phyloP scores from a whole-genome alignment of 352 stramenopile species.

The Phytophthora kernoviae region DNA sequence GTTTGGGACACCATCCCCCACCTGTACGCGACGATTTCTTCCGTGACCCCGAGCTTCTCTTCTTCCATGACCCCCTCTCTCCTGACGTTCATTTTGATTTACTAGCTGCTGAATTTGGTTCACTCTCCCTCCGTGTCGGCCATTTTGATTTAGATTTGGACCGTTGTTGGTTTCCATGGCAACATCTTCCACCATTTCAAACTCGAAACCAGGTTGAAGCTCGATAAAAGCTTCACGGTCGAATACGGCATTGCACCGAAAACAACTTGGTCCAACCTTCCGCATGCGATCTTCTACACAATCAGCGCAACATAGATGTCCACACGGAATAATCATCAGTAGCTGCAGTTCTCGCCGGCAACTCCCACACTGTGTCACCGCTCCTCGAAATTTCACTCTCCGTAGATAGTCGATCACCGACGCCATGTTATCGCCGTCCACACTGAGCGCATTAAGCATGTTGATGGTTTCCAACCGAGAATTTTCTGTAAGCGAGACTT shows the following conservation, averaged over 20 bases:
- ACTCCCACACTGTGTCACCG: slow-evolving; percentile 71
- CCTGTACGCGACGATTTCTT: slow-evolving; percentile 23
- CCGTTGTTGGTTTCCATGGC: slow-evolving; percentile 19
- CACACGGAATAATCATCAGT: slow-evolving; percentile 93
- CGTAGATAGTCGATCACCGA: slow-evolving; percentile 59
- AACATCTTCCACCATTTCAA: slow-evolving; percentile 42
- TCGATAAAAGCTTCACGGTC: slow-evolving; percentile 91
- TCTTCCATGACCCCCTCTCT: slow-evolving; percentile 8
- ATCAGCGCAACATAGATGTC: slow-evolving; percentile 92
- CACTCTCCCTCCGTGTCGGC: slow-evolving; percentile 17
- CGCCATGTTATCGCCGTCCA: slow-evolving; percentile 50
- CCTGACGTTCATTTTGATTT: slow-evolving; percentile 25
- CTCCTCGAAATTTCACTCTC: slow-evolving; percentile 44
- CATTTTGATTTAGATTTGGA: slow-evolving; percentile 27
- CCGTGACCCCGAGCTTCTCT: slow-evolving; percentile 9
- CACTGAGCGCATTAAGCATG: slow-evolving; percentile 38
- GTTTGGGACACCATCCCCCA: slow-evolving; percentile 17
- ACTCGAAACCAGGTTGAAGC: slow-evolving; percentile 87
- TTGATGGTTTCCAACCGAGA: slow-evolving; percentile 72
- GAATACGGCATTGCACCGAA: slow-evolving; percentile 53
- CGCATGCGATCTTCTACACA: slow-evolving; percentile 87
- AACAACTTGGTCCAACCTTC: slow-evolving; percentile 53
- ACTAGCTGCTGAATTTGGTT: slow-evolving; percentile 37
- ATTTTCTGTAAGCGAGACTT: slow-evolving; percentile 41
- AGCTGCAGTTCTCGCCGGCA: slow-evolving; percentile 87